Conservation (phyloP, 2,329 filamentous ascomycete species). For the Coleophoma cylindrospora region DNA sequence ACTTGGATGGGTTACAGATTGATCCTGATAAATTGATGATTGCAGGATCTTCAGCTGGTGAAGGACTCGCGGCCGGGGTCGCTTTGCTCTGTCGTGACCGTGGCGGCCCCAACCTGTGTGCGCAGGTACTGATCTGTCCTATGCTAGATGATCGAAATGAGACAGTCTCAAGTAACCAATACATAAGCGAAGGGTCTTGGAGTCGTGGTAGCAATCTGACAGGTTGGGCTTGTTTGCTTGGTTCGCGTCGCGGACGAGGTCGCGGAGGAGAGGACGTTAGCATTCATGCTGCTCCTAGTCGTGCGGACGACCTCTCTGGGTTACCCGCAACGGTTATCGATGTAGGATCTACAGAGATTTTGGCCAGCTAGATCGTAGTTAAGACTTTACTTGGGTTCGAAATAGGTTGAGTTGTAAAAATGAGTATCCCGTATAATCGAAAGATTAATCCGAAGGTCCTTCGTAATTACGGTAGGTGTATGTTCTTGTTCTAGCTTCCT, state of each 20-base stretch:
- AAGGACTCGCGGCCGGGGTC: neutral
- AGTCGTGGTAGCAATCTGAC: conserved; percentile 26
- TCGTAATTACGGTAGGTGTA: too few species aligned
- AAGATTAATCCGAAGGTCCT: too few species aligned
- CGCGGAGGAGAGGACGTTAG: neutral
- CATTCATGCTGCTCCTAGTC: neutral
- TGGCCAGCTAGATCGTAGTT: too few species aligned
- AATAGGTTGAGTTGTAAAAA: too few species aligned
- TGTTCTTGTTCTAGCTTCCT: too few species aligned
- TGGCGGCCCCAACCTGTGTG: conserved; percentile 27
- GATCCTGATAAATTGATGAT: neutral
- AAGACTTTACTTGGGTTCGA: too few species aligned
- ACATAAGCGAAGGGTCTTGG: conserved; percentile 14
- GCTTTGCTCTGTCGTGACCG: conserved; percentile 38
- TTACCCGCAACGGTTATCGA: conserved; percentile 28
- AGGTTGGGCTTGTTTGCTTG: conserved; percentile 18
- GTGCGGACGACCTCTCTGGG: conserved; percentile 10
- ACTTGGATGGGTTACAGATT: neutral
- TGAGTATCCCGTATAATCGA: too few species aligned
- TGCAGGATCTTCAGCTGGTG: conserved; percentile 2
- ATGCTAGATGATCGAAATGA: neutral
- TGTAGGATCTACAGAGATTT: conserved; percentile 27
- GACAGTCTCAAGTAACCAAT: neutral
- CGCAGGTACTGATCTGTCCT: conserved; percentile 22
- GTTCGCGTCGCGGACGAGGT: neutral